Evolutionary conservation across 192 early-diverging fungal genomes (phyloP), one percentile per base, ranked within the genome.

Genomic region (Backusella westeae): DNA sequence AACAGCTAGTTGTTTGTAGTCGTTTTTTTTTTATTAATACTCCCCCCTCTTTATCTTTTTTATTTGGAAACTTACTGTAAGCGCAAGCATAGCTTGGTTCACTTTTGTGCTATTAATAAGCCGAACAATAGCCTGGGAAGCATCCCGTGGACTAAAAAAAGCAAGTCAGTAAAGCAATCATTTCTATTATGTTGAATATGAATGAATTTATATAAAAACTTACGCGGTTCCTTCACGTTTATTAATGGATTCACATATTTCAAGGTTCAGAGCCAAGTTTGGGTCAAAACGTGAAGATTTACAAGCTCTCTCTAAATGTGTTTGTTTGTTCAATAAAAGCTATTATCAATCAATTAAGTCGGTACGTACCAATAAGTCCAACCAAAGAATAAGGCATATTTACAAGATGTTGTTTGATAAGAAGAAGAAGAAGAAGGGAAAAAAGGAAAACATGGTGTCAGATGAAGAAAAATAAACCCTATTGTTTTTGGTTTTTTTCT

Each of bases 241-340:
- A 81, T 96, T 98, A 78, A 99, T 94, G 52, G 96, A 84, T 81
- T 98, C 96, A 82, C 94, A 96, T 67, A 99, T 97, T 82, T 99
- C 97, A 26, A 99, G 89, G 85, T 97, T 95, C 41, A 99, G 86
- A 19, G 91, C 87, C 69, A 97, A 78, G 82, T 99, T 94, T 1
- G 97, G 92, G 65, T 93, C 91, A 74, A 79, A 80, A 14, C 87
- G 88, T n/a, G 88, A 83, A 12, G 91, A 86, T 67, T 89, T 87
- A 78, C 96, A 96, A 5, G 94, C 96, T 46, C 90, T 89, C 12
- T 63, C 56, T 63, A 29, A 6, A 49, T 49, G 6, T 0, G 9
- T 63, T 29, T 63, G 10, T 14, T 63, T 29, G 0, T 26, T 63
- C 29, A 26, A 63, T 63, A 63, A 9, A 32, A 23, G 26, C 10